Evolutionary conservation across 1,139 yeast species (phyloP), one percentile per base, ranked within the genome.

Genomic region (Candida gigantensis): DNA sequence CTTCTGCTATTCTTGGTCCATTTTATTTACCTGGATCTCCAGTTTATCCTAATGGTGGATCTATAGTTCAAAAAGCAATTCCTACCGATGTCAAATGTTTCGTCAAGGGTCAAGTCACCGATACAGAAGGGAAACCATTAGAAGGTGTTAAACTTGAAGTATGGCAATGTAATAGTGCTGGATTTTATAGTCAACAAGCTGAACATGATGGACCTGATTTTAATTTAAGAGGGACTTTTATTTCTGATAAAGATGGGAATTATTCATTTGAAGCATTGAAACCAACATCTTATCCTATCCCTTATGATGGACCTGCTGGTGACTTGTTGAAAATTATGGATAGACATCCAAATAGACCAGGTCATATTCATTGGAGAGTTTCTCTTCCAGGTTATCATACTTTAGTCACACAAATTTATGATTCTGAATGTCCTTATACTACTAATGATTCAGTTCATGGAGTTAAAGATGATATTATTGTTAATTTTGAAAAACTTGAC

Each of bases 1-100:
- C 60, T 9, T 56, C 61, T 13, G 62, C 63, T 14, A 58, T 58
- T 31, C 40, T 57, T 32, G 62, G 64, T 16, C 63, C 63, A 11
- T 58, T 58, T 46, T 58, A 58, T 45, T 41, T 64, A 34, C 51
- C 46, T 2, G 46, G 47, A 41, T 56, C 64, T 9, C 64, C 64
- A 15, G 46, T 32, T 19, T 58, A 58, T 42, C 38, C 41, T 15
- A 47, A 52, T 34, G 64, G 64, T 19, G 57, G 36, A 15, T 55
- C 62, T 15, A 57, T 58, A 33, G 55, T 58, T 35, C 58, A 51
- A 34, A 55, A 57, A 40, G 30, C 29, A 3, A 13, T 32, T 19
- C 24, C 24, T 7, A 26, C 30, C 13, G 64, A 58, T 11, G 61
- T 58, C 28, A 47, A 45, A 31, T 47, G 57, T 32, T 50, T 46